A percentile compares a stretch with the other conserved stretches of the same genome.
These are phyloP conservation scores for Daldinia grandis DNA, from an alignment of 495 filamentous ascomycete species.

Conservation along the genomic window DNA sequence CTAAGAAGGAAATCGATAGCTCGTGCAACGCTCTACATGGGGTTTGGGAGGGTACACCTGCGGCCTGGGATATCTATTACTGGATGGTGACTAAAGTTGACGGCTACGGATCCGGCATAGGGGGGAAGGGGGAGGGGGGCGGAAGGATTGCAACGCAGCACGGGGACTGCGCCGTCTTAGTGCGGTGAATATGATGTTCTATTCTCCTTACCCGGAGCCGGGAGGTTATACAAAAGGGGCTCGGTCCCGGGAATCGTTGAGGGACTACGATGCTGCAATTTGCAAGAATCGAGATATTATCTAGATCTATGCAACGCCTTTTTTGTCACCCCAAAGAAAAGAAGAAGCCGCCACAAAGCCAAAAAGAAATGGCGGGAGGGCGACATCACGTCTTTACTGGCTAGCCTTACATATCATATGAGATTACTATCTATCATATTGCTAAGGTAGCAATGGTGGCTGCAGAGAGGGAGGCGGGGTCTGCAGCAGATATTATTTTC, in stretches of 20 bases:
- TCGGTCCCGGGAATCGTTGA: neutral
- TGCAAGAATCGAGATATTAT: neutral
- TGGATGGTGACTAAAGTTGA: neutral
- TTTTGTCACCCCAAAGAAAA: neutral
- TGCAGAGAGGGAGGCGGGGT: slow-evolving; percentile 37
- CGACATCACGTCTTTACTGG: neutral
- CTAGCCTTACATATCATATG: neutral
- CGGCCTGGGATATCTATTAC: slow-evolving; percentile 4
- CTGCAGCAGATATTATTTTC: slow-evolving; percentile 32
- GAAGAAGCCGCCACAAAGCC: neutral
- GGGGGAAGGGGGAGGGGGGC: slow-evolving; percentile 14
- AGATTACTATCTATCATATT: slow-evolving; percentile 10
- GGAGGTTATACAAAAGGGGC: neutral
- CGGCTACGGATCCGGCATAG: slow-evolving; percentile 12
- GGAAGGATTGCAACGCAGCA: slow-evolving; percentile 16
- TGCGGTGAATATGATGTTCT: neutral
- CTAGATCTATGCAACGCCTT: neutral
- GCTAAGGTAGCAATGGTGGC: slow-evolving; percentile 26
- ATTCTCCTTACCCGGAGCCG: slow-evolving; percentile 2
- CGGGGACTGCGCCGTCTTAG: slow-evolving; percentile 20
- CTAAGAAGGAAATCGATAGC: neutral
- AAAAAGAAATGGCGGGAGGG: neutral
- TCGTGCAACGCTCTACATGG: neutral
- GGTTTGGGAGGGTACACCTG: neutral
- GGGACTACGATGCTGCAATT: too few species aligned